Base-by-base conservation (phyloP, 768 basidiomycete species). In the Paxillus involutus region DNA sequence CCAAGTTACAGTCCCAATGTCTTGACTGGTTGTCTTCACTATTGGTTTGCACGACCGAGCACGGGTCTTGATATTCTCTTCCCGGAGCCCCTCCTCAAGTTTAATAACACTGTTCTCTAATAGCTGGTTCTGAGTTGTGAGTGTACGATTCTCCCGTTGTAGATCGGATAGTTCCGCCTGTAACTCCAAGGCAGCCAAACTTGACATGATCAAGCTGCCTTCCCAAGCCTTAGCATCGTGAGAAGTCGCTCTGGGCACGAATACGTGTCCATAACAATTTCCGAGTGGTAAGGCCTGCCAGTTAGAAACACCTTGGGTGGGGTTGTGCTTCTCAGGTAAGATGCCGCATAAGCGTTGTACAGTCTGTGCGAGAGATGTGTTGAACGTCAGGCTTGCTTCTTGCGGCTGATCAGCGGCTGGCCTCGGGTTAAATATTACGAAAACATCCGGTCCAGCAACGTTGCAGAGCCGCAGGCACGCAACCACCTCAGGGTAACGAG, bases 351-450 rank as follows among this genome's bases (percentile, higher is more conserved):
- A 66, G 53, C 74, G 77, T 10, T 61, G 44, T 12, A 77, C 76
- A 2, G 77, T 70, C 2, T 64, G 66, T 17, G 73, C 69, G 19
- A 79, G 46, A 5, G 77, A 80, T 3, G 70, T 68, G 58, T 73
- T 78, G 55, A 86, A 68, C 17, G 80, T 76, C 62, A 86, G 78
- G 4, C 76, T 83, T 21, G 83, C 76, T 8, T 81, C 83, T 33
- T 70, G 58, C 0, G 80, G 77, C 56, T 81, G 75, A 21, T 72
- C 74, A 2, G 82, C 74, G 9, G 80, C 69, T 9, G 74, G 75
- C 60, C 83, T 82, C 4, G 84, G 83, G 64, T 85, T 84, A 59
- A 87, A 88, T 35, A 86, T 67, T 26, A 80, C 73, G 63, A 82
- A 86, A 24, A 83, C 60, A 41, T 71, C 67, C 33, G 59, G 52